Conservation (phyloP, 129 eudicot genomes). For the Rutidosis leptorrhynchoides region DNA sequence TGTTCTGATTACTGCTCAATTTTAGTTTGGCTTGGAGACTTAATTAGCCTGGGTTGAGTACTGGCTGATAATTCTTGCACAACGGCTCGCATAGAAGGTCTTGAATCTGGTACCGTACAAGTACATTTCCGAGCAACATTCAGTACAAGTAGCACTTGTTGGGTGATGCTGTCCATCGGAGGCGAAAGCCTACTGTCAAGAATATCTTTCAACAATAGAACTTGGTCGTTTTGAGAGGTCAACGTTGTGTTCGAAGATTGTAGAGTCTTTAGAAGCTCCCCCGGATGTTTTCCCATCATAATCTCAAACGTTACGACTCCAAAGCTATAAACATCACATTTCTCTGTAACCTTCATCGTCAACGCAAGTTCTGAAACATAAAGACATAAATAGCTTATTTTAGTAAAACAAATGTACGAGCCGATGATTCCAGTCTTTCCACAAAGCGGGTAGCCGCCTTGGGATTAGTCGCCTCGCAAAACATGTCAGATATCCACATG, state of each 20-base stretch:
- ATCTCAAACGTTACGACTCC: slow-evolving; percentile 74
- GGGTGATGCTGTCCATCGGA: slow-evolving; percentile 47
- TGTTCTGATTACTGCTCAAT: slow-evolving; percentile 29
- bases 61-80: slow-evolving; percentile 56
- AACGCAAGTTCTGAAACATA: slow-evolving; percentile 62
- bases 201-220: slow-evolving; percentile 42
- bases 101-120: slow-evolving; percentile 41
- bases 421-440: no score
- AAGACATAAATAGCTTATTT: neutral
- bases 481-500: no score
- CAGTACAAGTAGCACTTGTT: slow-evolving; percentile 46
- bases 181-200: slow-evolving; percentile 66
- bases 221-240: slow-evolving; percentile 17
- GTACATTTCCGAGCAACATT: slow-evolving; percentile 58
- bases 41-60: slow-evolving; percentile 34
- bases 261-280: slow-evolving; percentile 49
- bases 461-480: no score
- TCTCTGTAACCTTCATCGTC: slow-evolving; percentile 67
- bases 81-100: slow-evolving; percentile 80
- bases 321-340: slow-evolving; percentile 79
- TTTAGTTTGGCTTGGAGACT: slow-evolving; percentile 29
- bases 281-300: slow-evolving; percentile 89
- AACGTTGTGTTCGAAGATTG: slow-evolving; percentile 28
- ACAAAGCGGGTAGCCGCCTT: no score
- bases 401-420: neutral